These are phyloP conservation scores for Cladophialophora chaetospira DNA, from an alignment of 2,329 filamentous ascomycete species.

Conservation along the genomic window DNA sequence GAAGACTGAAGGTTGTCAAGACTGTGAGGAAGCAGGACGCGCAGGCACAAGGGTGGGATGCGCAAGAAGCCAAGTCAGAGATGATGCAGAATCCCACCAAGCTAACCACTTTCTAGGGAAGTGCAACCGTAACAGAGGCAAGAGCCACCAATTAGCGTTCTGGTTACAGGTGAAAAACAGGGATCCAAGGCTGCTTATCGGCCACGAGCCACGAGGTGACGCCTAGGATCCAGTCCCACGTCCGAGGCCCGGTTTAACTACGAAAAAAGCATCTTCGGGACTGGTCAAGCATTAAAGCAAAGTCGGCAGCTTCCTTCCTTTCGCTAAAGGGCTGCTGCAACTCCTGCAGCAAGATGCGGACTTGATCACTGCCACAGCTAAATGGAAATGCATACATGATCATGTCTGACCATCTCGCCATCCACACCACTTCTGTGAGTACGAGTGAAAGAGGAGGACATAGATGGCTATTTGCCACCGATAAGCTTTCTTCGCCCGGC, in stretches of 20 bases:
- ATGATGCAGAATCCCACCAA: constrained; percentile 13
- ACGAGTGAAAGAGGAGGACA: no score
- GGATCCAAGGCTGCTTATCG: background rate
- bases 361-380: background rate
- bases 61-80: constrained; percentile 1
- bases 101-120: constrained; percentile 17
- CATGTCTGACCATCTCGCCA: no score
- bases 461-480: constrained; percentile 6
- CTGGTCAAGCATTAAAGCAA: background rate
- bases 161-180: background rate
- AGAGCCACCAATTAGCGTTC: background rate
- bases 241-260: background rate
- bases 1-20: constrained; percentile 7
- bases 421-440: no score
- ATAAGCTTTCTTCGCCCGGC: constrained; percentile 13
- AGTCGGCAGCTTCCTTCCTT: background rate
- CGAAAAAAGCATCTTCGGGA: background rate
- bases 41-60: constrained; percentile 6
- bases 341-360: background rate
- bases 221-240: background rate
- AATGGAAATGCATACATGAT: background rate
- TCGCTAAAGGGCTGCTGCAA: background rate
- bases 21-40: background rate
- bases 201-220: background rate
- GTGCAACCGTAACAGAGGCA: constrained; percentile 7